phyloP scores from a whole-genome alignment of 345 rosid genomes.

The Eucalyptus pumila region DNA sequence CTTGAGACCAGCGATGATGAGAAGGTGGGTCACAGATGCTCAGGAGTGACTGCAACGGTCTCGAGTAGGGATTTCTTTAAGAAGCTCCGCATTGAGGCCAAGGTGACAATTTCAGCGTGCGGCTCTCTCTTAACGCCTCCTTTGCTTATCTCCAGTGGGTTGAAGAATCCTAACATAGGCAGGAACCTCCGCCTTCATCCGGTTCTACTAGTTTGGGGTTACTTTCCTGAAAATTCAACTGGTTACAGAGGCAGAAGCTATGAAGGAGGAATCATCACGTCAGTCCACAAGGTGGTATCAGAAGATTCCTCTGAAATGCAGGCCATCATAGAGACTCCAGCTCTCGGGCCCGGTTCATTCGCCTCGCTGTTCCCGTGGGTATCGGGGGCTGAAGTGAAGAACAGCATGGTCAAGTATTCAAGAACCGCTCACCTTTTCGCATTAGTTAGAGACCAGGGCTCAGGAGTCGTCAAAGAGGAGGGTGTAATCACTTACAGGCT shows the following conservation, averaged over 20 bases:
- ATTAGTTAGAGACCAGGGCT: conserved; percentile 24
- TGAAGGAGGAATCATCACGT: conserved; percentile 63
- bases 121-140: conserved; percentile 6
- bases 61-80: background rate
- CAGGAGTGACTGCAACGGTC: background rate
- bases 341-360: conserved; percentile 49
- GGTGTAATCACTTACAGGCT: conserved; percentile 23
- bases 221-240: background rate
- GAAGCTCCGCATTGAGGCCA: conserved; percentile 2
- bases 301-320: conserved; percentile 14
- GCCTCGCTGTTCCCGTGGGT: conserved; percentile 53
- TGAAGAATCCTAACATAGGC: conserved; percentile 8
- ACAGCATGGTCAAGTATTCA: conserved; percentile 34
- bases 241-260: background rate
- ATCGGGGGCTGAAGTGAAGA: conserved; percentile 51
- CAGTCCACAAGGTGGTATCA: conserved; percentile 30
- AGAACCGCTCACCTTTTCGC: conserved; percentile 40
- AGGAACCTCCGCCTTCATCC: conserved; percentile 4
- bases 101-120: conserved; percentile 6
- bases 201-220: background rate
- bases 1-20: background rate
- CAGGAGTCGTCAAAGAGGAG: conserved; percentile 20
- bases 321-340: conserved; percentile 46
- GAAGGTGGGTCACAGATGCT: background rate
- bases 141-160: conserved; percentile 2